Conservation (phyloP, 805 yeast genomes). For the Sungouiella thailandica region DNA sequence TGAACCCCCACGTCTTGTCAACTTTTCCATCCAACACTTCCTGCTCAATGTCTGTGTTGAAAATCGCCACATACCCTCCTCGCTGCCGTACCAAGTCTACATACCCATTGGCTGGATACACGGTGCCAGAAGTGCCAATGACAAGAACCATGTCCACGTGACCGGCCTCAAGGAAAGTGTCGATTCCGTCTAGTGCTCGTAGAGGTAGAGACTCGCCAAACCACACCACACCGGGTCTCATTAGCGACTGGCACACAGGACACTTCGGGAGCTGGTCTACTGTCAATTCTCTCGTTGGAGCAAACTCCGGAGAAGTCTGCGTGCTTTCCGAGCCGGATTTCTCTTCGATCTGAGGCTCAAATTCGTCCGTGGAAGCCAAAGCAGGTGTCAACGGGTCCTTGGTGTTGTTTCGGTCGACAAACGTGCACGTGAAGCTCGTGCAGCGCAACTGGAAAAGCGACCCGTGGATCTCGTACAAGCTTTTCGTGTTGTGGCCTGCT, state of each 20-base stretch:
- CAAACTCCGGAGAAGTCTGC: constrained; percentile 37
- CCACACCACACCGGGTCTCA: constrained; percentile 93
- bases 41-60: constrained; percentile 63
- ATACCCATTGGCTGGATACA: constrained; percentile 91
- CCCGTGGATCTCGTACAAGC: constrained; percentile 75
- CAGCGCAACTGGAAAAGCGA: constrained; percentile 68
- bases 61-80: constrained; percentile 82
- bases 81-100: constrained; percentile 67
- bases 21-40: constrained; percentile 37
- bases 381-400: constrained; percentile 57
- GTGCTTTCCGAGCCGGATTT: not conserved
- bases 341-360: not conserved
- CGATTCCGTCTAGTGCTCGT: constrained; percentile 57
- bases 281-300: constrained; percentile 45
- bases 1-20: constrained; percentile 58
- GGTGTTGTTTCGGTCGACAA: constrained; percentile 46
- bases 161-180: constrained; percentile 54
- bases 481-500: constrained; percentile 52
- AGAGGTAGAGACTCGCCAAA: constrained; percentile 85
- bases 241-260: constrained; percentile 59
- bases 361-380: constrained; percentile 25
- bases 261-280: constrained; percentile 64
- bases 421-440: constrained; percentile 70
- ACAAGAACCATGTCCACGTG: constrained; percentile 71
- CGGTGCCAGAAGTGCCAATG: constrained; percentile 79